These are phyloP conservation scores for Rhizopogon vesiculosus DNA, from an alignment of 768 basidiomycete species.

Conservation along the genomic window DNA sequence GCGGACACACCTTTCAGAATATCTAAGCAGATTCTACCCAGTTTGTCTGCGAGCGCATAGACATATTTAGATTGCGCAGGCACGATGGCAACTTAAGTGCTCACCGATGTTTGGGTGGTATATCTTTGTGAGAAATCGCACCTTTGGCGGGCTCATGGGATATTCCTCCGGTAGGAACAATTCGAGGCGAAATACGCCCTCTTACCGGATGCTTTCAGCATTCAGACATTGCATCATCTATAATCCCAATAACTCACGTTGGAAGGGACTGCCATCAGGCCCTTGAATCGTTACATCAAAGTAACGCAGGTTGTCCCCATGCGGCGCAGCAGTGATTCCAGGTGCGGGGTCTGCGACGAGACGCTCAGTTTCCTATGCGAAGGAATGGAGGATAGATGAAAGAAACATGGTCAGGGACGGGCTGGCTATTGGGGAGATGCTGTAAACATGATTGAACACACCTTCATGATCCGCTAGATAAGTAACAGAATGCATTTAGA, in stretches of 20 bases:
- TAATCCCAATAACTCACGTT: constrained; percentile 47
- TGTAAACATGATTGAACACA: constrained; percentile 21
- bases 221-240: neutral
- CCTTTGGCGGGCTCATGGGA: constrained; percentile 99
- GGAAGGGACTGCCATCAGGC: constrained; percentile 91
- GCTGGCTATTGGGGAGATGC: constrained; percentile 2
- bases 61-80: neutral
- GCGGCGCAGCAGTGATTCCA: constrained; percentile 91
- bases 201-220: constrained; percentile 34
- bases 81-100: constrained; percentile 24
- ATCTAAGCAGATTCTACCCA: constrained; percentile 96
- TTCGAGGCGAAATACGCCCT: constrained; percentile 93
- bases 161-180: constrained; percentile 98
- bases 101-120: constrained; percentile 99
- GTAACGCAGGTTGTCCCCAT: constrained; percentile 96
- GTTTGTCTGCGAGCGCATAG: constrained; percentile 65
- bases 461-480: constrained; percentile 51
- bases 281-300: constrained; percentile 98
- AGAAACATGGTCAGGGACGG: constrained; percentile 13
- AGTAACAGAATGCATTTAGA: neutral
- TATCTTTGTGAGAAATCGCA: constrained; percentile 96
- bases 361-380: constrained; percentile 89
- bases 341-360: constrained; percentile 96
- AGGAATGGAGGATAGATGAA: constrained; percentile 7
- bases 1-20: constrained; percentile 80